phyloP scores from a whole-genome alignment of 116 monocot genomes.

The Dioscorea cayenensis region DNA sequence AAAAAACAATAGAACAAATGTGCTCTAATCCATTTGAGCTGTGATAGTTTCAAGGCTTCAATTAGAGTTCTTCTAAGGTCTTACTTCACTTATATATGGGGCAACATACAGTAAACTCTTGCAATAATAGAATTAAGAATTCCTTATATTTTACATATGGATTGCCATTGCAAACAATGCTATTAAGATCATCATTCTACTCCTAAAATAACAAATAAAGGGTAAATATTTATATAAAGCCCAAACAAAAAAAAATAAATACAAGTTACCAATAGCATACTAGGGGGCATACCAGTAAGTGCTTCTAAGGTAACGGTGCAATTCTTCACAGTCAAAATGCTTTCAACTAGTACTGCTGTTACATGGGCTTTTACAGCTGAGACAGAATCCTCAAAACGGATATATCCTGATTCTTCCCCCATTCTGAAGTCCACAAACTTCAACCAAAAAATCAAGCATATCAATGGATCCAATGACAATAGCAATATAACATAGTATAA shows the following conservation, averaged over 20 bases:
- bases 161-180: too few relatives aligned
- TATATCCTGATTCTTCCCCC: constrained; percentile 79
- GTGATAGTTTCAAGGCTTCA: too few relatives aligned
- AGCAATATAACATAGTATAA: not conserved
- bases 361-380: constrained; percentile 76
- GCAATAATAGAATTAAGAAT: too few relatives aligned
- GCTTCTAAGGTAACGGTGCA: constrained; percentile 60
- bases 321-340: constrained; percentile 60
- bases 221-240: not conserved
- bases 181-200: too few relatives aligned
- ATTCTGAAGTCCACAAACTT: constrained; percentile 78
- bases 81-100: too few relatives aligned
- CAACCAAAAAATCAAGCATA: constrained; percentile 1
- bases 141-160: too few relatives aligned
- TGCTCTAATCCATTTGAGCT: too few relatives aligned
- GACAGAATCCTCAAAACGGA: constrained; percentile 75
- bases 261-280: not conserved
- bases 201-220: not conserved
- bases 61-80: too few relatives aligned
- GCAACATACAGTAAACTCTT: too few relatives aligned
- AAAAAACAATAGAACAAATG: too few relatives aligned
- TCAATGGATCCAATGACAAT: too few relatives aligned
- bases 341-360: constrained; percentile 50
- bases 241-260: too few relatives aligned
- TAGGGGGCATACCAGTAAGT: constrained; percentile 49